phyloP scores from a whole-genome alignment of 2,329 filamentous ascomycete species.

The Fusarium solani-melongenae region DNA sequence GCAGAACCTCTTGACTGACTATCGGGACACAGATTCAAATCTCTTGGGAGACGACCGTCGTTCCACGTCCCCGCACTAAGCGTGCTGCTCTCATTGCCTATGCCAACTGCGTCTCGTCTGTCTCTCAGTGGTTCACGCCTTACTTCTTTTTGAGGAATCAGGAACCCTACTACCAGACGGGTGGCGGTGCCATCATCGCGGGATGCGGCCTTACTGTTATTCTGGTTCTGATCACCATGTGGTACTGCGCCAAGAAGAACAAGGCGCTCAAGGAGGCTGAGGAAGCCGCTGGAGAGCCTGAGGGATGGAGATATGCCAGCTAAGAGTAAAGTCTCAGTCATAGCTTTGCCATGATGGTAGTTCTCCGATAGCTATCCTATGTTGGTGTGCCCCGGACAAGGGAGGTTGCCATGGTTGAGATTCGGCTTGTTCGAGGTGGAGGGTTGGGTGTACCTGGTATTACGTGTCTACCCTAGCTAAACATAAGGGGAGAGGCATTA shows the following conservation, averaged over 20 bases:
- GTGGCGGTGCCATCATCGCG: slow-evolving; percentile 42
- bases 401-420: neutral
- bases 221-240: slow-evolving; percentile 35
- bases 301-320: slow-evolving; percentile 26
- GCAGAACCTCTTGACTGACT: accelerated
- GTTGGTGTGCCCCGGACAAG: neutral
- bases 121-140: slow-evolving; percentile 55
- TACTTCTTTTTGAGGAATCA: slow-evolving; percentile 51
- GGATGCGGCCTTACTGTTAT: slow-evolving; percentile 40
- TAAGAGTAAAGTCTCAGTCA: neutral
- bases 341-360: neutral
- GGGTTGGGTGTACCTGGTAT: neutral
- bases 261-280: slow-evolving; percentile 36
- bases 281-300: slow-evolving; percentile 20
- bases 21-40: slow-evolving; percentile 41
- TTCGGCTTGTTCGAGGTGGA: neutral
- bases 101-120: slow-evolving; percentile 53
- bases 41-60: slow-evolving; percentile 55
- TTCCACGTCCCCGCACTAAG: slow-evolving; percentile 54
- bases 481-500: neutral
- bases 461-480: neutral
- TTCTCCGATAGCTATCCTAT: accelerated
- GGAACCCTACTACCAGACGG: slow-evolving; percentile 46
- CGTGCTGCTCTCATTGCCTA: slow-evolving; percentile 56
- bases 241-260: slow-evolving; percentile 40